Evolutionary conservation across 140 eudicot genomes (phyloP), one percentile per base, ranked within the genome.

Genomic region (Senecio squalidus): DNA sequence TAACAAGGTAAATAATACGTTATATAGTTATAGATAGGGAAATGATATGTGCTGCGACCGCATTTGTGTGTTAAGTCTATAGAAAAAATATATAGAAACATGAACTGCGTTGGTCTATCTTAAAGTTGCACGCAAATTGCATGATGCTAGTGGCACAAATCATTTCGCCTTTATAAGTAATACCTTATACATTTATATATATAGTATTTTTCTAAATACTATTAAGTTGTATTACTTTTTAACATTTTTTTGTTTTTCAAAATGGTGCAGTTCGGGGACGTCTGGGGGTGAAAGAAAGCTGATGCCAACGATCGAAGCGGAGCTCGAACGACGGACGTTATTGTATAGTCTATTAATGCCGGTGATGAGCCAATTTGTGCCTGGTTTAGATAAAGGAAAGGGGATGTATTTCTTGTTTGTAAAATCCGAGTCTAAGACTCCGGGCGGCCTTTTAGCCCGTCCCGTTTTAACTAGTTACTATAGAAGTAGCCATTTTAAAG

Each of bases 261-360:
- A 51, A 63, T 63, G 48, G 28, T 68, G 68, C 76, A 91, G 96
- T 57, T 91, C 98, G 10, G 98, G 98, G 43, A 91, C 98, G n/a
- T 91, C 98, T 7, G 98, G 92, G 4, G 98, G 98, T 2, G 98
- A 91, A 57, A 84, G 98, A 25, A 91, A 91, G 63, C 53, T 91
- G 76, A 91, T 91, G 98, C 98, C 98, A 2, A 84, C 98, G 4
- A 91, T 91, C 10, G 94, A 81, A 58, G 96, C 86, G n/a, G 98
- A 91, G 69, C 72, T 91, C 2, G 98, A 55, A 36, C 77, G 96
- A 74, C 71, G 96, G 49, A 66, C 88, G 15, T 28, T 74, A 66
- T 53, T 91, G 14, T 86, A 86, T 74, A 86, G 98, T 56, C 83
- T 91, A 18, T 58, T 86, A 23, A 91, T 91, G 98, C 96, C 98